Evolutionary conservation across 306 rosid genomes (phyloP), one percentile per base, ranked within the genome.

Genomic region (Glycine latifolia): DNA sequence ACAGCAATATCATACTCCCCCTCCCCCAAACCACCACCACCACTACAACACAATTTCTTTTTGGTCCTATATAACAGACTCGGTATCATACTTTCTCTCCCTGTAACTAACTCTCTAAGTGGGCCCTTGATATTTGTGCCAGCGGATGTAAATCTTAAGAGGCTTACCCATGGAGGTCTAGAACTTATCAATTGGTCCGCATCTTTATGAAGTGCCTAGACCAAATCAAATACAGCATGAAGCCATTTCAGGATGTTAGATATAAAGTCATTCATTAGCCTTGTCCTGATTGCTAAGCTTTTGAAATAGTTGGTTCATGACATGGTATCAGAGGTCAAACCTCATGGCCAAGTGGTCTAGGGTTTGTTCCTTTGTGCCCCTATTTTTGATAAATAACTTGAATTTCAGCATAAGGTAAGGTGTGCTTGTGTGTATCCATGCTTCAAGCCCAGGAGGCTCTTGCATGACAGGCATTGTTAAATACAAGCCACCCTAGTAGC

Each of bases 141-240:
- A 2, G 59, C 6, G 3, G 59, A 7, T 53, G 13, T 54, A 54
- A n/a, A n/a, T 4, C 20, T 54, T 54, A 54, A 49, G 14, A 49
- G 54, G 54, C 54, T 49, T 49, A 47, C 52, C 54, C n/a, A 4
- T 43, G 3, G 54, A 49, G 54, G 54, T 49, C n/a, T 0, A 4
- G 14, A 49, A 49, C 54, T 11, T 49, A 10, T 49, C n/a, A 11
- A 47, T 8, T 47, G 31, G 67, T 60, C 59, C 26, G 67, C 73
- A 37, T 76, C 67, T 50, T 59, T 47, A 56, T 16, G 14, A 55
- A 47, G 17, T 79, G 47, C 46, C 46, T 65, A 6, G 48, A 80
- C 39, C 68, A 71, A 70, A 55, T 71, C 71, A 54, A 55, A 43
- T 46, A 17, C 2, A 10, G 61, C 81, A 61, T 48, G 55, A 31